Conservation (phyloP, 2,329 filamentous ascomycete species). For the Fusarium poae region DNA sequence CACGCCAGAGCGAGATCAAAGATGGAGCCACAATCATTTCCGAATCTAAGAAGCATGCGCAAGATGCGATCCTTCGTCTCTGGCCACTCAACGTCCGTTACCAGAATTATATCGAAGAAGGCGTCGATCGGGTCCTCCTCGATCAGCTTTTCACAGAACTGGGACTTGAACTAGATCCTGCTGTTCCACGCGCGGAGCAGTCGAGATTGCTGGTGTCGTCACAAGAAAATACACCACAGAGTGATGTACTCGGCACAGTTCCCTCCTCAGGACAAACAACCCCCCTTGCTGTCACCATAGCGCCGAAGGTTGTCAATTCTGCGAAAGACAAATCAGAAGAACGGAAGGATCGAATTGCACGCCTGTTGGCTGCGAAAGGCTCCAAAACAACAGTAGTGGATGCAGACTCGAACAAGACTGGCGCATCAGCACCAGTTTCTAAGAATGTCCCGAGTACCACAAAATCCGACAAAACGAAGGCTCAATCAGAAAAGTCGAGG, state of each 20-base stretch:
- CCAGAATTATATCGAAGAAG: conserved; percentile 78
- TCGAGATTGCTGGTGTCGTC: background rate
- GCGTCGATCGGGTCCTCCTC: conserved; percentile 74
- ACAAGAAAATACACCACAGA: background rate
- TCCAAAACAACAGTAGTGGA: conserved; percentile 60
- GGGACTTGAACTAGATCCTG: conserved; percentile 63
- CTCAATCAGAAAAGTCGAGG: conserved; percentile 76
- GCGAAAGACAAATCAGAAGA: conserved; percentile 66
- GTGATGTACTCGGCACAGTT: background rate
- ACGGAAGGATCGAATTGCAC: conserved; percentile 81
- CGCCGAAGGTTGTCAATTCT: conserved; percentile 61
- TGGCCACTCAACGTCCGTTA: conserved; percentile 77
- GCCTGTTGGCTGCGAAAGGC: conserved; percentile 79
- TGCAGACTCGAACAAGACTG: conserved; percentile 8
- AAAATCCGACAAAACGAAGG: conserved; percentile 39
- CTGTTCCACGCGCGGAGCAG: background rate
- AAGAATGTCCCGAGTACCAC: background rate
- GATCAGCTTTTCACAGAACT: conserved; percentile 76
- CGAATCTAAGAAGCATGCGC: conserved; percentile 69
- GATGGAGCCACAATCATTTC: conserved; percentile 34
- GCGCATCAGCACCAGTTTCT: conserved; percentile 42
- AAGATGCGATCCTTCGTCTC: conserved; percentile 75
- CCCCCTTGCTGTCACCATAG: background rate
- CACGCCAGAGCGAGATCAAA: background rate
- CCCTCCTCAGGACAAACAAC: background rate